A percentile compares a stretch with the other conserved stretches of the same genome.
These are phyloP conservation scores for Prunus fruticosa DNA, from an alignment of 306 rosid species.

Conservation along the genomic window DNA sequence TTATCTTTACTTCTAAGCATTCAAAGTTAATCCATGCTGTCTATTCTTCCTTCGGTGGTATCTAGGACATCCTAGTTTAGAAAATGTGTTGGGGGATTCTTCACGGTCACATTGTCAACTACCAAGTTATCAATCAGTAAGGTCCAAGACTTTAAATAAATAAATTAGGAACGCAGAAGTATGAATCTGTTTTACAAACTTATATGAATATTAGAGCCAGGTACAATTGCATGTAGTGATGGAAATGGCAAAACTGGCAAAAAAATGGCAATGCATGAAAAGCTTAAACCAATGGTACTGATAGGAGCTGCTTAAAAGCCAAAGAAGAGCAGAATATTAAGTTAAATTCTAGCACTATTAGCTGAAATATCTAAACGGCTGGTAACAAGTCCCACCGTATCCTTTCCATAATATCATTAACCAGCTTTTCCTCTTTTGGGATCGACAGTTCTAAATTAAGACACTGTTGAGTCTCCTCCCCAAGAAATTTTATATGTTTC, in stretches of 20 bases:
- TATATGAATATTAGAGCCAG: no score
- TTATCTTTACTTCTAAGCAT: neutral
- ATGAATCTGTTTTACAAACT: no score
- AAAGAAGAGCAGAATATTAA: neutral
- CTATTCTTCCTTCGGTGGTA: neutral
- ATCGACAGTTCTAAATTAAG: conserved; percentile 19
- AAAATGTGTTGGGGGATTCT: neutral
- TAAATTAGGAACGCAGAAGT: no score
- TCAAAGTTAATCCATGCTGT: neutral
- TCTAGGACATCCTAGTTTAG: neutral
- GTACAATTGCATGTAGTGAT: no score
- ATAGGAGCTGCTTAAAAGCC: neutral
- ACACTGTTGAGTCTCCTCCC: conserved; percentile 18
- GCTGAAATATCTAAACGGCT: neutral
- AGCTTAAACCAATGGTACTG: no score
- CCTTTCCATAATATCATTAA: conserved; percentile 5
- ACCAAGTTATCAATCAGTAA: neutral
- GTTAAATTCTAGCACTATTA: no score
- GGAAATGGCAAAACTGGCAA: no score
- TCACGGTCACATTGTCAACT: neutral
- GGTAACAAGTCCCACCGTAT: conserved; percentile 18
- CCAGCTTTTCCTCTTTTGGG: conserved; percentile 1
- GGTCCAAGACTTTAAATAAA: no score
- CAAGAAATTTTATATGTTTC: conserved; percentile 19
- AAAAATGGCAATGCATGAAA: no score